Conservation (phyloP, 148 eudicot species). For the Dianthus caryophyllus region DNA sequence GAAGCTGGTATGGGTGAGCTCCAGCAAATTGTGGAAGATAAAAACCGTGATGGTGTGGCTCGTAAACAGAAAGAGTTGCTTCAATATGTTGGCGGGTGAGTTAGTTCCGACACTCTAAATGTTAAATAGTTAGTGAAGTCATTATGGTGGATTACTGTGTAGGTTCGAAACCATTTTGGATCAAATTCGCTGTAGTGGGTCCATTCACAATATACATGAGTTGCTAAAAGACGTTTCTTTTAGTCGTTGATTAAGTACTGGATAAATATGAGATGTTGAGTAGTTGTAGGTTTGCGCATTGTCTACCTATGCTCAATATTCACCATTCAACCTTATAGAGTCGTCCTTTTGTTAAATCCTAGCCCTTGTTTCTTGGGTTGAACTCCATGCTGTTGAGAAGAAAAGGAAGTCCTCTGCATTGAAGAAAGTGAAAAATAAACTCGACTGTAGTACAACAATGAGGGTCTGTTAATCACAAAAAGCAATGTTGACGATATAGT, state of each 20-base stretch:
- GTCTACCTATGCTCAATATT: neutral
- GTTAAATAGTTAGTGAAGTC: too few species aligned
- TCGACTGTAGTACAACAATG: neutral
- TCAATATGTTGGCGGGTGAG: constrained; percentile 81
- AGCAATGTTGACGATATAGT: constrained; percentile 24
- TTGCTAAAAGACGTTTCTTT: neutral
- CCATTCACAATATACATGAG: too few species aligned
- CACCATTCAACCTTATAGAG: neutral
- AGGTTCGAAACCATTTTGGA: too few species aligned
- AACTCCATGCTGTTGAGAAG: neutral
- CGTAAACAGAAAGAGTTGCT: constrained; percentile 88
- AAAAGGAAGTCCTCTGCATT: neutral
- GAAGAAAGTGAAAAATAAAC: neutral
- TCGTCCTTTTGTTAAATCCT: neutral
- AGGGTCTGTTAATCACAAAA: neutral
- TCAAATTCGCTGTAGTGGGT: too few species aligned
- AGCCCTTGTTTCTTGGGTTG: neutral
- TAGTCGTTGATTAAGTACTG: neutral
- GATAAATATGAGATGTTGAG: neutral
- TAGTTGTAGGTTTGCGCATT: neutral
- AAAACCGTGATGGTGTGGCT: constrained; percentile 64
- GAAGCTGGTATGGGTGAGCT: constrained; percentile 82
- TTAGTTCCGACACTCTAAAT: neutral
- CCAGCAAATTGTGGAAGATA: constrained; percentile 79
- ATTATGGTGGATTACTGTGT: too few species aligned